phyloP scores from a whole-genome alignment of 2,329 filamentous ascomycete species.

The Ophiostoma ulmi region DNA sequence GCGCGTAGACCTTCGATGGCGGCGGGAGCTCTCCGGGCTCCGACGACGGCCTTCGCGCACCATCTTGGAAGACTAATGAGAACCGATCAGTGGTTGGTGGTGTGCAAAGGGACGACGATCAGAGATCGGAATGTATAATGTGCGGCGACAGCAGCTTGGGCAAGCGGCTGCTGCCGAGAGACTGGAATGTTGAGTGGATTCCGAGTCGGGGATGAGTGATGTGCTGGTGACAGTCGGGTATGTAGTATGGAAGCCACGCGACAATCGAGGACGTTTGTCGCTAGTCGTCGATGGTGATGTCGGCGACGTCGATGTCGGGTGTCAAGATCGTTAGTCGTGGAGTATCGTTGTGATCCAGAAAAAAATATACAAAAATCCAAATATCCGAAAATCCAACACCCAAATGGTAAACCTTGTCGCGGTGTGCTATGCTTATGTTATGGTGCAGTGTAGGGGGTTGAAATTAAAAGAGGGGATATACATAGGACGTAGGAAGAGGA shows the following conservation, averaged over 20 bases:
- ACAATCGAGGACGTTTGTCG: not conserved
- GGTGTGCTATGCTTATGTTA: not conserved
- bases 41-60: constrained; percentile 52
- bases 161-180: constrained; percentile 12
- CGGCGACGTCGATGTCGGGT: not conserved
- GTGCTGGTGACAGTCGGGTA: not conserved
- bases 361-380: not conserved
- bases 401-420: not conserved
- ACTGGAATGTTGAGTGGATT: constrained; percentile 9
- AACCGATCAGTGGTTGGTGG: not conserved
- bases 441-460: constrained; percentile 9
- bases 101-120: not conserved
- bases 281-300: not conserved
- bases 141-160: constrained; percentile 1
- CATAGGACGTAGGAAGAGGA: not conserved
- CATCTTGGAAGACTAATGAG: constrained; percentile 34
- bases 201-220: not conserved
- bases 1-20: constrained; percentile 34
- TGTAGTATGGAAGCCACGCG: not conserved
- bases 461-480: constrained; percentile 5
- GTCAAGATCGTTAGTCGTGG: constrained; percentile 3
- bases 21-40: constrained; percentile 52
- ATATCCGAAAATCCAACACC: not conserved
- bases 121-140: not conserved
- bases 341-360: constrained; percentile 6